Evolutionary conservation across 2,329 filamentous ascomycete species (phyloP).

Genomic region (Colletotrichum phormii): DNA sequence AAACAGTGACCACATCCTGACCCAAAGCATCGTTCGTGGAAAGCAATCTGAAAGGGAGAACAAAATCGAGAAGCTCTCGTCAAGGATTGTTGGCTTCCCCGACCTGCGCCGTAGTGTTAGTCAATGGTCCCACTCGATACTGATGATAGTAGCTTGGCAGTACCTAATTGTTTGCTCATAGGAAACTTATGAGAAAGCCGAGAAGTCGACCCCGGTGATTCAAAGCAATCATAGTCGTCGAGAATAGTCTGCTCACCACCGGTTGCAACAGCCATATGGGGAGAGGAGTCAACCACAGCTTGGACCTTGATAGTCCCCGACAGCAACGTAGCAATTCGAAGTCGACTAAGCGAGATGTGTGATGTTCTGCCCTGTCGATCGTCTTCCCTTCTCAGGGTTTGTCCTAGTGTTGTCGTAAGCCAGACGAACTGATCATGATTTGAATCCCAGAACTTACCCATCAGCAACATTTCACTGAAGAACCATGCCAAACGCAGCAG

Average conservation of each 20-base stretch:
- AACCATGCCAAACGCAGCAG: neutral
- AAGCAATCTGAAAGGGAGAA: neutral
- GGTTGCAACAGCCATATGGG: neutral
- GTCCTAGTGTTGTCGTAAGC: neutral
- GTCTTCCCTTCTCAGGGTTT: neutral
- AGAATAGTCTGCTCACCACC: neutral
- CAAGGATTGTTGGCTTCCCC: neutral
- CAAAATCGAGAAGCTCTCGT: neutral
- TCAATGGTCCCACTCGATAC: conserved; percentile 16
- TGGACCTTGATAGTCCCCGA: too few species aligned
- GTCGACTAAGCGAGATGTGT: too few species aligned
- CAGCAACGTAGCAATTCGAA: too few species aligned
- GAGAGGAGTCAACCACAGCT: too few species aligned
- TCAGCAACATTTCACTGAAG: neutral
- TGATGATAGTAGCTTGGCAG: conserved; percentile 27
- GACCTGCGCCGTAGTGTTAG: conserved; percentile 15
- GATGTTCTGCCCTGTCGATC: too few species aligned
- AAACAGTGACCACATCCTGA: neutral
- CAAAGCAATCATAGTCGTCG: neutral
- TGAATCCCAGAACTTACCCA: neutral
- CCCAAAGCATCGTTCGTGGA: neutral
- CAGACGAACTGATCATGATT: neutral
- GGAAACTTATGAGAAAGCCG: neutral
- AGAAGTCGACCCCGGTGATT: neutral
- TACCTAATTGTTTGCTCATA: conserved; percentile 27